Evolutionary conservation across 179 eudicot genomes (phyloP).

Genomic region (Kewa caespitosa): DNA sequence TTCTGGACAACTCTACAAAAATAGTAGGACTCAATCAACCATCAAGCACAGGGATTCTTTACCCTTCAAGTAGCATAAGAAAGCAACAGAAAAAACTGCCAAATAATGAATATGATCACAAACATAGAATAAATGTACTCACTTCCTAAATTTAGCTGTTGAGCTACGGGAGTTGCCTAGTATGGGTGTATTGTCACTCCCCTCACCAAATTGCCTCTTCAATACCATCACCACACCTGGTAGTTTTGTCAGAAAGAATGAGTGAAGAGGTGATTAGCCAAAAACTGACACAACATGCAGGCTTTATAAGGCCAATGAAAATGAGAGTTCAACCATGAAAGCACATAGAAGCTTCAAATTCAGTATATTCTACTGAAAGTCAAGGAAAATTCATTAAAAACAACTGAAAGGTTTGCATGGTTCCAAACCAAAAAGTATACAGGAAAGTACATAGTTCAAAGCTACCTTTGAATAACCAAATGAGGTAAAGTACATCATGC

Average conservation of each 20-base stretch:
- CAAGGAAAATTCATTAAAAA: conserved; percentile 20
- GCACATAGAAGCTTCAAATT: conserved; percentile 30
- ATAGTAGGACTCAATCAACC: not conserved
- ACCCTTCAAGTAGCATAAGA: not conserved
- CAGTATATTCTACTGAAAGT: conserved; percentile 25
- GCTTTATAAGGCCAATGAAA: conserved; percentile 15
- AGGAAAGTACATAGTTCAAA: not conserved
- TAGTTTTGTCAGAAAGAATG: not conserved
- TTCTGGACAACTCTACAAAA: conserved; percentile 35
- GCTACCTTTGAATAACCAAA: not conserved
- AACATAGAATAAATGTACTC: conserved; percentile 20
- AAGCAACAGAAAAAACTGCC: not conserved
- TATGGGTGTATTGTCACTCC: conserved; percentile 17
- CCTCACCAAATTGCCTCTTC: conserved; percentile 32
- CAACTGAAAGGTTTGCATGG: not conserved
- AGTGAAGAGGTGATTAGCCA: conserved; percentile 8
- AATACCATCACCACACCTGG: conserved; percentile 19
- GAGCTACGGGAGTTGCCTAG: conserved; percentile 24
- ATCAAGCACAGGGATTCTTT: not conserved
- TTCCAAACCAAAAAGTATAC: not conserved
- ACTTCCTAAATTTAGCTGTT: conserved; percentile 25
- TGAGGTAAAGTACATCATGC: not conserved
- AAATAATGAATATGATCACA: not conserved
- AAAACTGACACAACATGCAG: conserved; percentile 18
- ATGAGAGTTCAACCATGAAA: conserved; percentile 13